Conservation (phyloP, 441 rosid species). For the Daphne laureola region DNA sequence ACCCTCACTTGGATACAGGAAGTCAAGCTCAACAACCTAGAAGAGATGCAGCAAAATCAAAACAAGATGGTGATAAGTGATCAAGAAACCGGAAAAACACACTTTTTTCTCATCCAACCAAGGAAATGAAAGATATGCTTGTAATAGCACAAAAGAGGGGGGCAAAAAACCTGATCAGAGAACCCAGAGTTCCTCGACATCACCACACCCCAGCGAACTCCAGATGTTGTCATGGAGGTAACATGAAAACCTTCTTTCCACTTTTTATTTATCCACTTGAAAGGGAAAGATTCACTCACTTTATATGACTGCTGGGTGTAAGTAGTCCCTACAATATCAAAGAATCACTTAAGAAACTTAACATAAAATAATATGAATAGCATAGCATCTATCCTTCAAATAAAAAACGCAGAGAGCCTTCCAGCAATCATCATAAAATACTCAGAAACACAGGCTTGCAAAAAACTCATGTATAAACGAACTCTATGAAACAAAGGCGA, state of each 20-base stretch:
- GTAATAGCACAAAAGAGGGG: slow-evolving; percentile 1
- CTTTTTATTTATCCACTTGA: slow-evolving; percentile 81
- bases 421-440: too few species aligned
- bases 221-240: slow-evolving; percentile 76
- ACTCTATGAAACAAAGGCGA: too few species aligned
- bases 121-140: background rate
- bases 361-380: too few species aligned
- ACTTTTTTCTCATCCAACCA: background rate
- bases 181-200: slow-evolving; percentile 79
- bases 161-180: slow-evolving; percentile 69
- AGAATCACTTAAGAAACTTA: slow-evolving; percentile 9
- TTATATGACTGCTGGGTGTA: slow-evolving; percentile 83
- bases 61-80: too few species aligned
- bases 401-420: too few species aligned
- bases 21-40: slow-evolving; percentile 93
- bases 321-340: slow-evolving; percentile 46
- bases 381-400: too few species aligned
- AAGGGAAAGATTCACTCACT: slow-evolving; percentile 78
- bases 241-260: slow-evolving; percentile 91
- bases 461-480: too few species aligned
- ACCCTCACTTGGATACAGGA: slow-evolving; percentile 81
- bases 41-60: slow-evolving; percentile 4
- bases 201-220: slow-evolving; percentile 81
- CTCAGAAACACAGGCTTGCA: too few species aligned
- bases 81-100: too few species aligned